Evolutionary conservation across 805 yeast genomes (phyloP).

Genomic region (Cephaloascus albidus): DNA sequence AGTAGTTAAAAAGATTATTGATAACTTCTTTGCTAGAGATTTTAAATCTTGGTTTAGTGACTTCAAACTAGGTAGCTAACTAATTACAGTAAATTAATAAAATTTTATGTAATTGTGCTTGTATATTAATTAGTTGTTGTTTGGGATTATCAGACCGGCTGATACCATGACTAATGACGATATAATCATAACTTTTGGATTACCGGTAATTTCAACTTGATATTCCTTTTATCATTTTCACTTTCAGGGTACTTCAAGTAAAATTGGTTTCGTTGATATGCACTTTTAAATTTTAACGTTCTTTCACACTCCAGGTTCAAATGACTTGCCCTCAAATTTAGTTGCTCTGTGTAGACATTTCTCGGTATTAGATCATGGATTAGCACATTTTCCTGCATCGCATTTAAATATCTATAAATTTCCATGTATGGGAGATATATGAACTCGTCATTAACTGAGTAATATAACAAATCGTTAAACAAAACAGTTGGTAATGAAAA

Average conservation of each 20-base stretch:
- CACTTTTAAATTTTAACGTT: too few species aligned
- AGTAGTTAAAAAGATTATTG: background rate
- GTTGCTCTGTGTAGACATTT: too few species aligned
- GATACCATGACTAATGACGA: too few species aligned
- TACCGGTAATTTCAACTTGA: background rate
- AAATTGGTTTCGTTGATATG: conserved; percentile 26
- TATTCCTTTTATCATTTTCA: background rate
- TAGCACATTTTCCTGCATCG: too few species aligned
- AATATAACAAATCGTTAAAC: conserved; percentile 32
- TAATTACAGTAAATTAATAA: too few species aligned
- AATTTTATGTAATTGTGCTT: too few species aligned
- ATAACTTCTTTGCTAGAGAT: background rate
- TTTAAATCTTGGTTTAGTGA: background rate
- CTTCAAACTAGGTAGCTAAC: too few species aligned
- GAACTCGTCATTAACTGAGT: conserved; percentile 9
- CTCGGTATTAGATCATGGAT: too few species aligned
- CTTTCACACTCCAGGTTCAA: background rate
- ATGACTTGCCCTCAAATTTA: too few species aligned
- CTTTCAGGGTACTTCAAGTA: conserved; percentile 1
- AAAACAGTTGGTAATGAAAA: conserved; percentile 25
- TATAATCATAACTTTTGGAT: background rate
- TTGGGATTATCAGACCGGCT: too few species aligned
- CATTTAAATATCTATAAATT: background rate
- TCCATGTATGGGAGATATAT: background rate
- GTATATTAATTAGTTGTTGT: too few species aligned